A percentile compares a stretch with the other conserved stretches of the same genome.
Evolutionary conservation across 2,329 filamentous ascomycete species (phyloP).

Genomic region (Cladophialophora chaetospira): DNA sequence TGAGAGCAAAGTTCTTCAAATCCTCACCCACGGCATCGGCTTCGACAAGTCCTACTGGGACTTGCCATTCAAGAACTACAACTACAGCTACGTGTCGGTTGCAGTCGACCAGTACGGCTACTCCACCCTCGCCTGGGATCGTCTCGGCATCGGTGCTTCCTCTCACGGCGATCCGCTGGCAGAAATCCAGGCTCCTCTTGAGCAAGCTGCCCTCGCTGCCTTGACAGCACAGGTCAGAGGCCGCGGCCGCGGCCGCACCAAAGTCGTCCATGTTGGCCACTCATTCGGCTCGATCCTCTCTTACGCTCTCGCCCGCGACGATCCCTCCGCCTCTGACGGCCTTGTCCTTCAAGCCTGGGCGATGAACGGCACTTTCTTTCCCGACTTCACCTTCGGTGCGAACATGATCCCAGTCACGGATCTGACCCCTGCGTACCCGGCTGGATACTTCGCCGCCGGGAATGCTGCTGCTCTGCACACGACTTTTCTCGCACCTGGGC

Average conservation of each 20-base stretch:
- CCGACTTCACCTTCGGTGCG: constrained; percentile 34
- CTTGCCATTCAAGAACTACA: constrained; percentile 56
- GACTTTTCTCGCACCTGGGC: constrained; percentile 52
- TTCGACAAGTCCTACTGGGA: constrained; percentile 60
- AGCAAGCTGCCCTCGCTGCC: constrained; percentile 59
- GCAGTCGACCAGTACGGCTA: constrained; percentile 59
- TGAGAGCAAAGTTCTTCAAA: constrained; percentile 36
- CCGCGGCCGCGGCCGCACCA: constrained; percentile 41
- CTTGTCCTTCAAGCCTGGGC: constrained; percentile 64
- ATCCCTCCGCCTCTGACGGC: constrained; percentile 53
- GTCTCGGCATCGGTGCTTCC: constrained; percentile 62
- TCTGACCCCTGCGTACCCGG: constrained; percentile 57
- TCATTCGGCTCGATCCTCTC: constrained; percentile 64
- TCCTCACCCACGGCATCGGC: constrained; percentile 43
- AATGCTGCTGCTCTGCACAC: constrained; percentile 52
- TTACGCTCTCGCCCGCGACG: constrained; percentile 55
- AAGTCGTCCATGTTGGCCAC: constrained; percentile 61
- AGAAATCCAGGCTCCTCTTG: constrained; percentile 60
- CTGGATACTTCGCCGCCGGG: constrained; percentile 47
- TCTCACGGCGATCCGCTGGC: constrained; percentile 61
- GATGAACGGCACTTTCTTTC: constrained; percentile 50
- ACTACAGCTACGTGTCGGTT: constrained; percentile 63
- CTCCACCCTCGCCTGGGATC: constrained; percentile 63
- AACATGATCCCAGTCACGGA: constrained; percentile 26
- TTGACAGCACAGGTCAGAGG: constrained; percentile 53